These are phyloP conservation scores for Scheffersomyces lignosus DNA, from an alignment of 805 yeast genomes.

Conservation along the genomic window DNA sequence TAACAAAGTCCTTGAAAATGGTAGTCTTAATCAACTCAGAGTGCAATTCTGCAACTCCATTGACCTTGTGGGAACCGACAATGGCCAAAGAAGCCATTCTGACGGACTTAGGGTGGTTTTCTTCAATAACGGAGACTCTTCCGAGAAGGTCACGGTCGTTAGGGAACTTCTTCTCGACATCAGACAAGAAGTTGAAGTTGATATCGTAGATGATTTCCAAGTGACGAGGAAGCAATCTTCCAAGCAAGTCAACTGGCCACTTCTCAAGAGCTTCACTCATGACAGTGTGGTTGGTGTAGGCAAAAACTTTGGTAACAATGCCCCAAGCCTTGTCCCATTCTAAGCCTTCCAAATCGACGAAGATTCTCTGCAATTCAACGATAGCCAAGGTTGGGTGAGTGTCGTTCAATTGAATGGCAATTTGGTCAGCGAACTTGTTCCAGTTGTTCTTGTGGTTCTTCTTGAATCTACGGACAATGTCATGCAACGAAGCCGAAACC, in stretches of 20 bases:
- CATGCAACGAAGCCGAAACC: slow-evolving; percentile 93
- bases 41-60: slow-evolving; percentile 95
- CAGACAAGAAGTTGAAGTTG: slow-evolving; percentile 74
- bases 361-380: slow-evolving; percentile 83
- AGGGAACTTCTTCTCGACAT: slow-evolving; percentile 76
- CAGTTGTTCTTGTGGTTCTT: slow-evolving; percentile 70
- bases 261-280: slow-evolving; percentile 94
- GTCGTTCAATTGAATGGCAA: slow-evolving; percentile 91
- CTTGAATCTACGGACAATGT: slow-evolving; percentile 85
- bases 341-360: slow-evolving; percentile 80
- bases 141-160: slow-evolving; percentile 62
- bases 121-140: slow-evolving; percentile 84
- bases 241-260: slow-evolving; percentile 87
- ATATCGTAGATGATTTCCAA: slow-evolving; percentile 86
- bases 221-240: slow-evolving; percentile 83
- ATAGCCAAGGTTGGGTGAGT: slow-evolving; percentile 93
- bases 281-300: slow-evolving; percentile 93
- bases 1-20: slow-evolving; percentile 86
- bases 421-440: slow-evolving; percentile 78
- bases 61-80: slow-evolving; percentile 88
- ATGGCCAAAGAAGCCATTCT: slow-evolving; percentile 93
- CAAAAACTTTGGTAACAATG: slow-evolving; percentile 76
- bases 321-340: slow-evolving; percentile 86
- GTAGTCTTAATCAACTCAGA: slow-evolving; percentile 88
- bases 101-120: slow-evolving; percentile 74